Conservation (phyloP, 2,329 filamentous ascomycete species). For the Chrysoporthe deuterocubensis region DNA sequence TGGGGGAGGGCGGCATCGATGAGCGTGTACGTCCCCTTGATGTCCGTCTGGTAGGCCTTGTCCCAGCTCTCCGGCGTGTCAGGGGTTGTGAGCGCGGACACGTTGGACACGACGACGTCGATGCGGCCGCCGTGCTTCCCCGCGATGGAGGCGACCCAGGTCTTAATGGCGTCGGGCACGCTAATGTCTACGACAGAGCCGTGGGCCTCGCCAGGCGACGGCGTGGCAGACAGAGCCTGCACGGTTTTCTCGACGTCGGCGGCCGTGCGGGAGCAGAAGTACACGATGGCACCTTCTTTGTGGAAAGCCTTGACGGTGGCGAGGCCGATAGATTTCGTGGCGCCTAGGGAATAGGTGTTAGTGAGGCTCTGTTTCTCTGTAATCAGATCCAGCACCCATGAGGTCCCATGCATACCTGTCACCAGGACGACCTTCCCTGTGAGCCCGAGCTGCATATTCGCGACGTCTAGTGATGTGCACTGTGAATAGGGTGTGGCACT, state of each 20-base stretch:
- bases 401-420: slow-evolving; percentile 33
- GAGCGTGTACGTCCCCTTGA: slow-evolving; percentile 39
- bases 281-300: slow-evolving; percentile 31
- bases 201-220: slow-evolving; percentile 14
- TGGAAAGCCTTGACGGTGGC: slow-evolving; percentile 30
- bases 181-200: slow-evolving; percentile 30
- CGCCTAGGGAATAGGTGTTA: slow-evolving; percentile 22
- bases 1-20: slow-evolving; percentile 39
- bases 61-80: slow-evolving; percentile 35
- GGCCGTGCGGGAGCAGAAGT: slow-evolving; percentile 32
- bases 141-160: slow-evolving; percentile 27
- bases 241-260: slow-evolving; percentile 24
- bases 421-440: slow-evolving; percentile 40
- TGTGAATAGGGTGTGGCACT: not conserved
- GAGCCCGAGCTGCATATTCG: slow-evolving; percentile 40
- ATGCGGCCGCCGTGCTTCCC: slow-evolving; percentile 22
- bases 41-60: slow-evolving; percentile 38
- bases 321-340: slow-evolving; percentile 30
- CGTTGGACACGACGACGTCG: slow-evolving; percentile 32
- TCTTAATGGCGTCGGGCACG: slow-evolving; percentile 21
- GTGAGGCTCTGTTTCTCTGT: not conserved
- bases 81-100: slow-evolving; percentile 36
- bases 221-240: slow-evolving; percentile 13
- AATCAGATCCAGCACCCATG: not conserved
- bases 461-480: not conserved